Base-by-base conservation (phyloP, 176 grass and related monocot species). In the Phyllostachys edulis region DNA sequence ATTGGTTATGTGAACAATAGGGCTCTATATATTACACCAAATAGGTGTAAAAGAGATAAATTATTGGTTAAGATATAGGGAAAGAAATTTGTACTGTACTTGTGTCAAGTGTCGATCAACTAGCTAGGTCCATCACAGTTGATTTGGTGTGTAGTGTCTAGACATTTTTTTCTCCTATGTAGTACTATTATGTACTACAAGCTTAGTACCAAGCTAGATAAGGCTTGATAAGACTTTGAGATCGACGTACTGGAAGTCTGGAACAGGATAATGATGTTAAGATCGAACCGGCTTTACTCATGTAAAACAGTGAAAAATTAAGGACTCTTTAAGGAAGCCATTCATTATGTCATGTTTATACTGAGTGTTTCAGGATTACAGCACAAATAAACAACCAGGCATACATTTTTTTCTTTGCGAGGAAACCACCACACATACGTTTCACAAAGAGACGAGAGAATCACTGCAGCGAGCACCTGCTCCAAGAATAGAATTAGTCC, bases 101-200 rank as follows among this genome's bases (percentile, higher is more conserved):
- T 62, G 72, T 21, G 60, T 88, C 64, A 9, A 68, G 40, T 80
- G 37, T 89, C 47, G 77, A 67, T 37, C 27, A 69, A 63, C 56
- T 83, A 82, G 63, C 42, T 81, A 82, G 84, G 62, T 40, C 71
- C 40, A 54, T 24, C 26, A 24, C 71, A 56, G 61, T 38, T 55
- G 67, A 76, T 91, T 80, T 67, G 80, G 62, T 87, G 70, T 91
- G 89, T 75, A 82, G 80, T 75, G 34, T 91, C 76, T 87, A 84
- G 50, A 70, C 76, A 72, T 73, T 80, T 84, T 87, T 91, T 62
- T 40, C 41, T 84, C 26, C 13, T 74, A 67, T 50, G 49, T 32
- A 73, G 38, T 73, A 64, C 24, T 61, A 60, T 16, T 74, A 54
- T 60, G 4, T 67, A 40, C 49, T 54, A 75, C 60, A 87, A 79